Evolutionary conservation across 106 monocot species (phyloP), one percentile per base, ranked within the genome.

Genomic region (Allium sativum): DNA sequence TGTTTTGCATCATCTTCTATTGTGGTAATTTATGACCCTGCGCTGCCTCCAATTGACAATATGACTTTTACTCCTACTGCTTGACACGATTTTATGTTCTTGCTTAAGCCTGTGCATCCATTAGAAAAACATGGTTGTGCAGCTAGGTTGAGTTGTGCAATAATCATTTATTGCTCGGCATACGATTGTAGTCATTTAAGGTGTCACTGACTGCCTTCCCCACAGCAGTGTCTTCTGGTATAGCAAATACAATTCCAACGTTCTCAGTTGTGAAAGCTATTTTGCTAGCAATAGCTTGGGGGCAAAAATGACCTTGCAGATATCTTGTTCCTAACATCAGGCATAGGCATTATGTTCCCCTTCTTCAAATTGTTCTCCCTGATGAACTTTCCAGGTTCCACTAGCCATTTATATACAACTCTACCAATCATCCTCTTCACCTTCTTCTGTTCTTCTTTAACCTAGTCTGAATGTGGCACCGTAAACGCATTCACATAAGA

Each of bases 321-420:
- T 81, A 84, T 81, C 55, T 72, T 81, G 64, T 95, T 87, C 3
- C 74, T 55, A 14, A 90, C 78, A 54, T 95, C 90, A 19, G 95
- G 82, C 87, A 95, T 86, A 44, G 83, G 79, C 79, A 95, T 82
- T 10, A 75, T 51, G 13, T 61, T 67, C 40, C 87, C 95, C 66
- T 65, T 45, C 68, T 18, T 64, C 67, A 90, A 52, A 18, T 22
- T 64, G 20, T 50, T 66, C 73, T 96, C 90, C n/a, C 95, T 57
- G 64, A 96, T 90, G 70, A 96, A 96, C 53, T 84, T 90, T 14
- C 95, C 94, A 18, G 86, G 79, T 52, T 96, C 90, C 12, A 87
- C 76, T 71, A 77, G 57, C 88, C 86, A 86, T 59, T 70, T 59
- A 40, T 72, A 79, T 70, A 18, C 48, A 6, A 41, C 13, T 1